phyloP scores from a whole-genome alignment of 164 flowering plant species.

The Saururus chinensis region DNA sequence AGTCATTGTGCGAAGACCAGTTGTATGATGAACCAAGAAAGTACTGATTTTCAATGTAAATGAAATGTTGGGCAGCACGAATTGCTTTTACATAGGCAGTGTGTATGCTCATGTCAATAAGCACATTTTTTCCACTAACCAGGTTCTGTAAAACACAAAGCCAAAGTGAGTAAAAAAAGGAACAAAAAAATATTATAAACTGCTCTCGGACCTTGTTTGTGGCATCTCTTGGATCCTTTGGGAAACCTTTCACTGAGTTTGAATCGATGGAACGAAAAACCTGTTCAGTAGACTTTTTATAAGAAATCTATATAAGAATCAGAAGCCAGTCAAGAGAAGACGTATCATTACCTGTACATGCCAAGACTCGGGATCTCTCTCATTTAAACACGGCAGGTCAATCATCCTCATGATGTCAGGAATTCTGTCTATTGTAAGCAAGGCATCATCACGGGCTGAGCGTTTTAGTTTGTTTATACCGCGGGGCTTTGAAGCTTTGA shows the following conservation, averaged over 20 bases:
- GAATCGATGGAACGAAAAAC: constrained; percentile 94
- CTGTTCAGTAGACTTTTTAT: constrained; percentile 17
- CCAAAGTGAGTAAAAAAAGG: not conserved
- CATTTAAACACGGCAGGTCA: constrained; percentile 37
- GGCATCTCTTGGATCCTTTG: constrained; percentile 80
- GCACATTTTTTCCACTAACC: constrained; percentile 81
- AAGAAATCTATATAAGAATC: too few relatives aligned
- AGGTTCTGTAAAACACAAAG: constrained; percentile 47
- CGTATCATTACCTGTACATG: constrained; percentile 67
- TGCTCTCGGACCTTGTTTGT: constrained; percentile 41
- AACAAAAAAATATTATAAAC: not conserved
- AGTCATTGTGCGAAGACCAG: constrained; percentile 64
- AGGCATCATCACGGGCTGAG: constrained; percentile 62
- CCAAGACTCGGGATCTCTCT: constrained; percentile 79
- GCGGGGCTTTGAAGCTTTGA: constrained; percentile 61
- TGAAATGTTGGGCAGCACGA: constrained; percentile 89
- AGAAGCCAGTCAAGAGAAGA: too few relatives aligned
- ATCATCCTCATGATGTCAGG: constrained; percentile 55
- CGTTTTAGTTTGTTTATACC: constrained; percentile 60
- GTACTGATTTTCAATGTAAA: constrained; percentile 80
- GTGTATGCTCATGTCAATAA: constrained; percentile 98
- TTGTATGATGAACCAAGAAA: constrained; percentile 65
- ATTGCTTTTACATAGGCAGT: constrained; percentile 90
- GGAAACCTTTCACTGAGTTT: constrained; percentile 78
- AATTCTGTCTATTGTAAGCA: constrained; percentile 67